A percentile compares a stretch with the other conserved stretches of the same genome.
These are phyloP conservation scores for Gracilaria domingensis DNA, from an alignment of 23 red algal species.

Conservation along the genomic window DNA sequence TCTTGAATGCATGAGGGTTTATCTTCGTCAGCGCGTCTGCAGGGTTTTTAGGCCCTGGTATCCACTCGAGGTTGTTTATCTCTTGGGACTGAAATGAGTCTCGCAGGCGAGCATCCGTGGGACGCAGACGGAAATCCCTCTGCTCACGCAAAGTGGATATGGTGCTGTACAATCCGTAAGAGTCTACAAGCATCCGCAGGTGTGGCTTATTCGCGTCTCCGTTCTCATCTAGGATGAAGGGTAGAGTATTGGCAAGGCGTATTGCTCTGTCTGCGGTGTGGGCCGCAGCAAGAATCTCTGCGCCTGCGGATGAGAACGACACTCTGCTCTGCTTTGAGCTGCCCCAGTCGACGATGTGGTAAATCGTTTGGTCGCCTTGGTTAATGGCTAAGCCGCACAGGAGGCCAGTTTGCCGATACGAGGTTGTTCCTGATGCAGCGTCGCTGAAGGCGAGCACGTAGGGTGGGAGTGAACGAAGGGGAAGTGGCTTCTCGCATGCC, in stretches of 20 bases:
- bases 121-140: neutral
- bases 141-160: conserved; percentile 8
- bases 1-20: neutral
- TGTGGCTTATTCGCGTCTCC: neutral
- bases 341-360: neutral
- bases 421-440: conserved; percentile 11
- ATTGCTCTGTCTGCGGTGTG: neutral
- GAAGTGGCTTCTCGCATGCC: neutral
- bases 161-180: neutral
- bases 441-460: neutral
- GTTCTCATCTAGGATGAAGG: neutral
- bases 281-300: conserved; percentile 3
- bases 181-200: conserved; percentile 11
- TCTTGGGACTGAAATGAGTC: conserved; percentile 3
- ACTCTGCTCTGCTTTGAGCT: conserved; percentile 13
- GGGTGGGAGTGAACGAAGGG: no score
- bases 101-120: conserved; percentile 4
- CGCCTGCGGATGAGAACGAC: conserved; percentile 15
- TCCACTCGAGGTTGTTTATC: neutral
- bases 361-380: neutral
- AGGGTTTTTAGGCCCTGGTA: neutral
- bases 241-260: neutral
- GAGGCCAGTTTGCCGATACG: conserved; percentile 7
- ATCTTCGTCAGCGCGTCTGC: neutral
- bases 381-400: neutral